Evolutionary conservation across 1,139 yeast species (phyloP).

Genomic region (Debaryomyces robertsiae): DNA sequence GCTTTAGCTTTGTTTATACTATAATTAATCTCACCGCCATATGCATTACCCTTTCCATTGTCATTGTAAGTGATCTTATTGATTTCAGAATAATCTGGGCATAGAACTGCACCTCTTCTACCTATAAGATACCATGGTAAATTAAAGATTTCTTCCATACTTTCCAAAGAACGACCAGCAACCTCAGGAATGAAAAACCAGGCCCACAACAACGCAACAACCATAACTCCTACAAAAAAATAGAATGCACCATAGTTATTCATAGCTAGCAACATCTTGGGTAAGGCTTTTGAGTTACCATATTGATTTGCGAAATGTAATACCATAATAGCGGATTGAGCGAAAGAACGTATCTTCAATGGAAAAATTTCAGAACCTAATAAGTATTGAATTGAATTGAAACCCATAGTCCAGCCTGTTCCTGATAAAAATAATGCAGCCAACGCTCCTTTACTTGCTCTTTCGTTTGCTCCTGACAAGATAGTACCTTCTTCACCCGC

Average conservation of each 20-base stretch:
- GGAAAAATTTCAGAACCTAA: constrained; percentile 64
- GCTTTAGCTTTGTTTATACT: constrained; percentile 18
- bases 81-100: constrained; percentile 56
- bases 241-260: constrained; percentile 55
- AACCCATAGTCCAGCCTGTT: constrained; percentile 65
- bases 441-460: constrained; percentile 53
- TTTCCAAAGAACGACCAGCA: constrained; percentile 55
- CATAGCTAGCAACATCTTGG: constrained; percentile 52
- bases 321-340: constrained; percentile 57
- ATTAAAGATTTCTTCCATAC: constrained; percentile 58
- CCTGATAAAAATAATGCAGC: constrained; percentile 58
- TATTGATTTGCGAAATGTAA: constrained; percentile 63
- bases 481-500: constrained; percentile 33
- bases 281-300: constrained; percentile 61
- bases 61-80: constrained; percentile 26
- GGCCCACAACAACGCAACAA: constrained; percentile 47
- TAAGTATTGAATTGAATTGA: constrained; percentile 60
- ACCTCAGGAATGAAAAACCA: constrained; percentile 59
- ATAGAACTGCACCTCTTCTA: constrained; percentile 51
- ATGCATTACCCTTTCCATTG: constrained; percentile 22
- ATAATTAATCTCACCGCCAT: constrained; percentile 23
- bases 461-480: constrained; percentile 31
- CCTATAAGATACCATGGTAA: constrained; percentile 63
- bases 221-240: constrained; percentile 51
- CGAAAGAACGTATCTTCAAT: constrained; percentile 53